Conservation (phyloP, 257 asterid species). For the Eustoma russellianum region DNA sequence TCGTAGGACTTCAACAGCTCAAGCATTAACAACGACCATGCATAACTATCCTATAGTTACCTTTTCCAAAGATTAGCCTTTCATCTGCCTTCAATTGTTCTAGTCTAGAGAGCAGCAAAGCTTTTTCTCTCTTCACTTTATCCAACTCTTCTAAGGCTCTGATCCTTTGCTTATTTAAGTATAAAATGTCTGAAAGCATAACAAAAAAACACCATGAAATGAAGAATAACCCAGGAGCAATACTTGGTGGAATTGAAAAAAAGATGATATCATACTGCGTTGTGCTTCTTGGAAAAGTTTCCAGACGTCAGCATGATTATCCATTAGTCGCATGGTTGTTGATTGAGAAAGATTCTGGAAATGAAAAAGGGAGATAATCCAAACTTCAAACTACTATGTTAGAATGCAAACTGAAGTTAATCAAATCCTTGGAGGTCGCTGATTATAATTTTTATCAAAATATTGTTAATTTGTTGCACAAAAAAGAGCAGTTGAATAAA, state of each 20-base stretch:
- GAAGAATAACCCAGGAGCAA: not conserved
- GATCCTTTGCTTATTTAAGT: conserved; percentile 62
- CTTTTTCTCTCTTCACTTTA: conserved; percentile 44
- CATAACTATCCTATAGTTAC: conserved; percentile 19
- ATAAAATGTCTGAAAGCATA: conserved; percentile 48
- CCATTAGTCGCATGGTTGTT: conserved; percentile 18
- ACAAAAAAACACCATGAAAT: conserved; percentile 11
- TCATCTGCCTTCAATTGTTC: conserved; percentile 41
- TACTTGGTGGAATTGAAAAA: not conserved
- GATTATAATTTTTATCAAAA: no score
- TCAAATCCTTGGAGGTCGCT: no score
- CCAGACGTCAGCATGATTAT: conserved; percentile 49
- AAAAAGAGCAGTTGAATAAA: no score
- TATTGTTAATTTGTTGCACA: no score
- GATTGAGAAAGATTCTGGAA: conserved; percentile 29
- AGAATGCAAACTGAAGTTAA: no score
- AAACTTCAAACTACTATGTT: no score
- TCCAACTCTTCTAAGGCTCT: conserved; percentile 66
- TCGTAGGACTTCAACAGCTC: no score
- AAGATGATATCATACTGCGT: conserved; percentile 33
- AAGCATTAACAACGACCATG: not conserved
- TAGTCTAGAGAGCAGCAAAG: conserved; percentile 36
- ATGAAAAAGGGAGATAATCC: not conserved
- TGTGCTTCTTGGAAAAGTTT: conserved; percentile 68
- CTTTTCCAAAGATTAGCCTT: conserved; percentile 30